Percentiles rank a stretch among this genome's conserved stretches.
These are phyloP conservation scores for Sinapis alba DNA, from an alignment of 441 rosid genomes.

Conservation along the genomic window DNA sequence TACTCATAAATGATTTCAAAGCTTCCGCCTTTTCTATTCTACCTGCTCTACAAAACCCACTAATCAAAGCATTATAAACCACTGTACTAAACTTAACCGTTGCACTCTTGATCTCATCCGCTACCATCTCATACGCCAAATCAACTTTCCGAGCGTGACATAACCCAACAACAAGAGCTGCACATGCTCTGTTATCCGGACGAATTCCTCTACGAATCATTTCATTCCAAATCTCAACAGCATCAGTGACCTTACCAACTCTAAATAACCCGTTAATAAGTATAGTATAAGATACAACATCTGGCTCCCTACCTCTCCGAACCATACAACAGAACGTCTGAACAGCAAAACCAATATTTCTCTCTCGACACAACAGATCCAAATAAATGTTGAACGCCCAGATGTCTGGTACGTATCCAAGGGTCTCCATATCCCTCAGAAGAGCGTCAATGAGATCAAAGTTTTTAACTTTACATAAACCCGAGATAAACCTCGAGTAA, in stretches of 20 bases:
- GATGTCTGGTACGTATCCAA: slow-evolving; percentile 68
- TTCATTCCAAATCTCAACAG: slow-evolving; percentile 63
- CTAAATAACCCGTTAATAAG: slow-evolving; percentile 69
- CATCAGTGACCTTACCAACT: slow-evolving; percentile 54
- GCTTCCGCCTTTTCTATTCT: slow-evolving; percentile 77
- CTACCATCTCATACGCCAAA: slow-evolving; percentile 82
- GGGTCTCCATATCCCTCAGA: slow-evolving; percentile 67
- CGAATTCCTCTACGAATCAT: slow-evolving; percentile 63
- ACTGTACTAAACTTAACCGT: slow-evolving; percentile 54
- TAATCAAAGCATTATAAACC: slow-evolving; percentile 75
- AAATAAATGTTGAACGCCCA: slow-evolving; percentile 83
- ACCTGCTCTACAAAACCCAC: slow-evolving; percentile 77
- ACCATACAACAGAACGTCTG: slow-evolving; percentile 61
- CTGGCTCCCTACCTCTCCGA: slow-evolving; percentile 70
- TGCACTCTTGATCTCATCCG: slow-evolving; percentile 63
- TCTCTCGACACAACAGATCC: slow-evolving; percentile 68
- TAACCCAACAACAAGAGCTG: slow-evolving; percentile 67
- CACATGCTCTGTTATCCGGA: slow-evolving; percentile 69
- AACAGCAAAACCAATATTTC: slow-evolving; percentile 54
- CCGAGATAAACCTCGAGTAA: slow-evolving; percentile 88
- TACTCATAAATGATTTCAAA: slow-evolving; percentile 69
- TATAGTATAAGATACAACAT: slow-evolving; percentile 85
- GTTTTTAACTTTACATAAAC: slow-evolving; percentile 66
- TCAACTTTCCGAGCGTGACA: slow-evolving; percentile 77
- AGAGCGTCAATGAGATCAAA: slow-evolving; percentile 59